A percentile compares a stretch with the other conserved stretches of the same genome.
These are phyloP conservation scores for Carex arenaria DNA, from an alignment of 202 grass and related monocot genomes.

Conservation along the genomic window DNA sequence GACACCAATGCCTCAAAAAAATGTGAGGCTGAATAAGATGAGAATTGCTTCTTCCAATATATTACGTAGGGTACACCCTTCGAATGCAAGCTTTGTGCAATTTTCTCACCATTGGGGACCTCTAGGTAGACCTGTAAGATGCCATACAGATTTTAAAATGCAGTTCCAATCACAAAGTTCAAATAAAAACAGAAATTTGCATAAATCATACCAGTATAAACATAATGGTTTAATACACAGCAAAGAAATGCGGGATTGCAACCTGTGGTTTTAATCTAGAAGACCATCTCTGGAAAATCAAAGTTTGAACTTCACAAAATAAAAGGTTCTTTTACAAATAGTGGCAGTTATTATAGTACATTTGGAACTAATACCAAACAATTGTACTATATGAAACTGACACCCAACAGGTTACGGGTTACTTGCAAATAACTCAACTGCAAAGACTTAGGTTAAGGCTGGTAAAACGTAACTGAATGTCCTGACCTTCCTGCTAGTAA, in stretches of 20 bases:
- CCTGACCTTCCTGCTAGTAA: neutral
- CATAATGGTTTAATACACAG: constrained; percentile 6
- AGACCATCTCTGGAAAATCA: neutral
- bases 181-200: neutral
- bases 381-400: neutral
- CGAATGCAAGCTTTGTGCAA: constrained; percentile 52
- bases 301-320: neutral
- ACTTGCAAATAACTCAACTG: neutral
- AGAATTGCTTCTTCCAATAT: constrained; percentile 65
- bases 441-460: neutral
- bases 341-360: neutral
- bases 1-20: constrained; percentile 56
- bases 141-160: neutral
- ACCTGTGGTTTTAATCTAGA: neutral
- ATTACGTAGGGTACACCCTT: constrained; percentile 69
- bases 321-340: neutral
- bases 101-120: constrained; percentile 51
- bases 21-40: constrained; percentile 55
- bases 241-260: neutral
- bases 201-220: neutral
- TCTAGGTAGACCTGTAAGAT: constrained; percentile 59
- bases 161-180: constrained; percentile 18
- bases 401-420: neutral
- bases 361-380: neutral
- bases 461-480: neutral